Conservation (phyloP, 108 stramenopile species). For the Fragilaria radians region DNA sequence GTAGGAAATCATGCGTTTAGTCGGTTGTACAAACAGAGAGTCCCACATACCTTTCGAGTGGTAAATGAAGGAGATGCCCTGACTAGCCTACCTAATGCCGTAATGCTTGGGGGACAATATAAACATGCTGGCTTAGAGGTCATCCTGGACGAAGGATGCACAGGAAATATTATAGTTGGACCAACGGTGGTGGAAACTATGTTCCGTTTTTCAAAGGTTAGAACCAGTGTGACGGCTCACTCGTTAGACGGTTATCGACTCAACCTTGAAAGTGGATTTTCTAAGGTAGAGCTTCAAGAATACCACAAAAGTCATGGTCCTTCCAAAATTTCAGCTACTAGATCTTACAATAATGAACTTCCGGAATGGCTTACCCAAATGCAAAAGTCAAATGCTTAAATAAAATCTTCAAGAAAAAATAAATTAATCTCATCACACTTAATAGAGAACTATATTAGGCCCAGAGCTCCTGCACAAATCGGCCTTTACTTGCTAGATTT, state of each 20-base stretch:
- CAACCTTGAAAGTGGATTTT: conserved; percentile 59
- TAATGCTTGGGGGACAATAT: conserved; percentile 55
- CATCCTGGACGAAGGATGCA: conserved; percentile 65
- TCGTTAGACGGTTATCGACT: conserved; percentile 61
- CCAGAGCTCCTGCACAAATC: conserved; percentile 86
- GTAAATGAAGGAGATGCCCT: conserved; percentile 71
- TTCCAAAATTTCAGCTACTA: background rate
- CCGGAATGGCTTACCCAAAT: background rate
- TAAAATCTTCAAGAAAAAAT: too few species aligned
- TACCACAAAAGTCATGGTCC: conserved; percentile 33
- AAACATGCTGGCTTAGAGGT: conserved; percentile 76
- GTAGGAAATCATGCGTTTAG: conserved; percentile 54
- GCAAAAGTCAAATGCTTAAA: too few species aligned
- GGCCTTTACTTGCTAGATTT: conserved; percentile 46
- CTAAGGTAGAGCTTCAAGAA: conserved; percentile 52
- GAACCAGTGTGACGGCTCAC: conserved; percentile 62
- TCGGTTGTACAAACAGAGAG: conserved; percentile 58
- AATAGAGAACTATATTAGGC: conserved; percentile 16
- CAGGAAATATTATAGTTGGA: conserved; percentile 71
- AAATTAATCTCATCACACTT: background rate
- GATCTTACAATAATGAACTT: background rate
- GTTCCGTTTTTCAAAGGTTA: conserved; percentile 67
- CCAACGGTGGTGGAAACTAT: conserved; percentile 80
- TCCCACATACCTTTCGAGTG: conserved; percentile 73
- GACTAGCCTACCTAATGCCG: conserved; percentile 48